A percentile compares a stretch with the other conserved stretches of the same genome.
Conservation (phyloP, 768 basidiomycete genomes). For the Boletus huronensis region DNA sequence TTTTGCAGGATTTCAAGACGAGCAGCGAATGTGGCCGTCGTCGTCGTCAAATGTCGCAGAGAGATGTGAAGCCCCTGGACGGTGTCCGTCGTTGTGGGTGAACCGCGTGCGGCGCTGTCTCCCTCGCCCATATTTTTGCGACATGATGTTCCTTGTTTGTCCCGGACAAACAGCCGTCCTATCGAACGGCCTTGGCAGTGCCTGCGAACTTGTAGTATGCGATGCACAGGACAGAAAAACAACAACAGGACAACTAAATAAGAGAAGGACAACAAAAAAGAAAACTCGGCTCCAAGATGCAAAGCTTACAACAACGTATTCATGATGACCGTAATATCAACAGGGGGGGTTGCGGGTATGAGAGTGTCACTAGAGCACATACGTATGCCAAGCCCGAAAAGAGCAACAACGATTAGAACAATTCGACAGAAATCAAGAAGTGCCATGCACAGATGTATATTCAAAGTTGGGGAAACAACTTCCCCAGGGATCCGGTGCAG, state of each 20-base stretch:
- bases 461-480: constrained; percentile 76
- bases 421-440: constrained; percentile 3
- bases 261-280: not conserved
- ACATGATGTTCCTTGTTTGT: constrained; percentile 36
- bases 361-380: constrained; percentile 11
- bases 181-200: not conserved
- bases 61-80: constrained; percentile 10
- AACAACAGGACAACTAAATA: not conserved
- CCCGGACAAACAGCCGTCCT: constrained; percentile 28
- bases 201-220: not conserved
- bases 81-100: constrained; percentile 18
- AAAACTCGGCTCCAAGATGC: not conserved
- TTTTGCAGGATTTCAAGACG: constrained; percentile 60
- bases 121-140: constrained; percentile 33
- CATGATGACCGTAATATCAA: constrained; percentile 5
- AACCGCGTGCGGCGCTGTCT: constrained; percentile 23
- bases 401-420: constrained; percentile 2
- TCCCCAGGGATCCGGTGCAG: constrained; percentile 60
- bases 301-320: constrained; percentile 10
- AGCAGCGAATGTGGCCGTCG: not conserved
- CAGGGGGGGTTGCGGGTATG: constrained; percentile 10
- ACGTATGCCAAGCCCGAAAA: constrained; percentile 6
- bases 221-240: not conserved
- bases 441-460: constrained; percentile 46
- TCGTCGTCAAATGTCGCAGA: constrained; percentile 2